Base-by-base conservation (phyloP, 768 basidiomycete species). In the Botryobasidium botryosum region DNA sequence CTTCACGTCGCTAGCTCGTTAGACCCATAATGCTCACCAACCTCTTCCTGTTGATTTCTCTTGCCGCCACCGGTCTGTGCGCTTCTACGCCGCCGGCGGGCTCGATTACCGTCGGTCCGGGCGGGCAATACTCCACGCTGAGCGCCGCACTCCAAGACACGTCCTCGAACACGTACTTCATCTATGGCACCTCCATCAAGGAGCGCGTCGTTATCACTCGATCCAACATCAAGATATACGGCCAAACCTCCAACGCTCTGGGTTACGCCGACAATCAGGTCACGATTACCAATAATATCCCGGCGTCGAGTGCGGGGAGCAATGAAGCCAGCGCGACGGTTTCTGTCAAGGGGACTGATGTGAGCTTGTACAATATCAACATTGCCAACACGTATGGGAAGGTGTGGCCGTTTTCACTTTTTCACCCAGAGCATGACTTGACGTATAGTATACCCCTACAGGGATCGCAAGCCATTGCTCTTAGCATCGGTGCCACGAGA, bases 251-350 rank as follows among this genome's bases (percentile, higher is more conserved):
- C 10, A 45, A 23, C 39, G 32, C 12, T 3, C 10, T 21, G 20
- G 27, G 33, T n/a, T 44, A 18, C 23, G 24, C 29, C 42, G 43
- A 13, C 15, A 2, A 40, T 44, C 10, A 4, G 10, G 6, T 36
- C 15, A 45, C 24, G n/a, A 28, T 45, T 2, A 48, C 47, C 17
- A 48, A 31, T 17, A 24, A 47, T 20, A 38, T 35, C 24, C 13
- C 15, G 13, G 57, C 59, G 4, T 50, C 47, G 5, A 21, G 10
- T 8, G 52, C 50, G 13, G 52, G 52, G 6, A 41, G 47, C 17
- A 46, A 52, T 36, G 50, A 50, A 18, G 26, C 27, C 6, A 51
- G 50, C 24, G 52, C 46, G 12, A 52, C 52, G 6, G 50, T 52
- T 28, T 36, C 47, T 18, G 50, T 52, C 24, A 20, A 31, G 12